Evolutionary conservation across 257 asterid genomes (phyloP).

Genomic region (Prunella vulgaris): DNA sequence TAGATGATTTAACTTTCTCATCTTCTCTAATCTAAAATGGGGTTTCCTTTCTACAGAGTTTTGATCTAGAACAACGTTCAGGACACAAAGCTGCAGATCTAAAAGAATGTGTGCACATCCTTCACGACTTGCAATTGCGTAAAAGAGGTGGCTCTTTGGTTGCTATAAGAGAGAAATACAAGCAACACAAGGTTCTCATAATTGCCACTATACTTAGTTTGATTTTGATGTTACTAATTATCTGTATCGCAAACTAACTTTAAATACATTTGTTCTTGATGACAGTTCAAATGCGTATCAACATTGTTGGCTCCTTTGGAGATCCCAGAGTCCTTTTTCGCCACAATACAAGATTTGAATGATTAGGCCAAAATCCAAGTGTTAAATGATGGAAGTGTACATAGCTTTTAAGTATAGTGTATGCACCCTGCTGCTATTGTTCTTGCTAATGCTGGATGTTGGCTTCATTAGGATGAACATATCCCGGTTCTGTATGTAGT

Average conservation of each 20-base stretch:
- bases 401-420: constrained; percentile 6
- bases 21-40: neutral
- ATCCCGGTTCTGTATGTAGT: neutral
- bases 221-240: neutral
- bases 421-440: neutral
- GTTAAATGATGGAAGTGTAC: constrained; percentile 19
- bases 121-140: constrained; percentile 63
- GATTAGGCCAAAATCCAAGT: neutral
- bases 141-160: constrained; percentile 49
- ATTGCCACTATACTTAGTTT: neutral
- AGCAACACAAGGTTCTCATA: constrained; percentile 56
- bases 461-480: neutral
- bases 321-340: constrained; percentile 51
- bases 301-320: constrained; percentile 36
- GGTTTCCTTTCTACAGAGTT: constrained; percentile 25
- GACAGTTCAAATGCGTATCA: constrained; percentile 78
- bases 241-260: neutral
- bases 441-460: neutral
- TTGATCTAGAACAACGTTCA: constrained; percentile 37
- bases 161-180: constrained; percentile 75
- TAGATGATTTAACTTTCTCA: neutral
- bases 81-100: constrained; percentile 66
- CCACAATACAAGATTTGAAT: constrained; percentile 14
- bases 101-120: constrained; percentile 57
- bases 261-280: neutral